These are phyloP conservation scores for Coniochaeta ligniaria DNA, from an alignment of 2,329 filamentous ascomycete species.

Conservation along the genomic window DNA sequence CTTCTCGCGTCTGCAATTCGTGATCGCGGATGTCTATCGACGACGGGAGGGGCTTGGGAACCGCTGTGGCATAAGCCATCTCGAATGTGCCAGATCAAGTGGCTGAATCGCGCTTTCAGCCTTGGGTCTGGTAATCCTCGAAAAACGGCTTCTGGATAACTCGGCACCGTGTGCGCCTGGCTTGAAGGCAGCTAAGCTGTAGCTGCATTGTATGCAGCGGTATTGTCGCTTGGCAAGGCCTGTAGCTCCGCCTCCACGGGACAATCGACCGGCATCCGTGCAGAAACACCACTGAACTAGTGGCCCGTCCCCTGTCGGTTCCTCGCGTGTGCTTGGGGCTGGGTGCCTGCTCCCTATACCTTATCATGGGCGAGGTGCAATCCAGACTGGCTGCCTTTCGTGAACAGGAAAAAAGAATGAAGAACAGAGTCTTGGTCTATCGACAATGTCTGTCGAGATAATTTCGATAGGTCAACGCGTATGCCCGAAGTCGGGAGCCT, in stretches of 20 bases:
- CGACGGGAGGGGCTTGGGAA: not conserved
- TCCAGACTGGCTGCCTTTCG: too few relatives aligned
- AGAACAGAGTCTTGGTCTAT: too few relatives aligned
- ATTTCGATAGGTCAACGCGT: too few relatives aligned
- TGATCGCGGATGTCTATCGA: not conserved
- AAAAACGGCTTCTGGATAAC: not conserved
- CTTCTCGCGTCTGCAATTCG: not conserved
- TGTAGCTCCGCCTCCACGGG: not conserved
- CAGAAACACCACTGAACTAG: too few relatives aligned
- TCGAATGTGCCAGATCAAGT: not conserved
- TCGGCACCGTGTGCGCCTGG: not conserved
- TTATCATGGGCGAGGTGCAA: too few relatives aligned
- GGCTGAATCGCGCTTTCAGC: not conserved
- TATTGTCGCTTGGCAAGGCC: not conserved
- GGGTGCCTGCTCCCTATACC: too few relatives aligned
- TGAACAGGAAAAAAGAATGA: too few relatives aligned
- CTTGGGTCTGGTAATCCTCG: not conserved
- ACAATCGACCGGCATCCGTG: not conserved
- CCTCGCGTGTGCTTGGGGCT: not conserved
- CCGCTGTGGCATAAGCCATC: not conserved
- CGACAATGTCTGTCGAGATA: too few relatives aligned
- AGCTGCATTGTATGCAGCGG: not conserved
- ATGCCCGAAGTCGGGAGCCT: too few relatives aligned
- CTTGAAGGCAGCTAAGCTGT: not conserved
- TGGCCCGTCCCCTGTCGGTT: not conserved